Conservation (phyloP, 1,284 basidiomycete genomes). For the Chondrostereum purpureum region DNA sequence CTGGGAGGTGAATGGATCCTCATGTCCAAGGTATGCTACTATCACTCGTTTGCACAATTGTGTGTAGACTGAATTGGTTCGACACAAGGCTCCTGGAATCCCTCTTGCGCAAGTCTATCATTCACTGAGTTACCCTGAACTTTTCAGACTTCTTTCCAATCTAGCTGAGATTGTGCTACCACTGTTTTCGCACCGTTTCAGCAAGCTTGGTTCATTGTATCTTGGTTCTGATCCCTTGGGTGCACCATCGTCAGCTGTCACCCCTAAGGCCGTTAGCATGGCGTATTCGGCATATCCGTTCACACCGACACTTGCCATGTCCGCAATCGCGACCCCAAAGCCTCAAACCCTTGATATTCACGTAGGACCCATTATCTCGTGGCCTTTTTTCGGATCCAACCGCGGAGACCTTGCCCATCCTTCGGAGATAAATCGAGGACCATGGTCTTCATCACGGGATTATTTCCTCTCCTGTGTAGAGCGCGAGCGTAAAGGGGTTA, state of each 20-base stretch:
- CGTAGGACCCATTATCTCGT: slow-evolving; percentile 74
- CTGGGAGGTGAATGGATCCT: slow-evolving; percentile 77
- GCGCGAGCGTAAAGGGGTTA: slow-evolving; percentile 62
- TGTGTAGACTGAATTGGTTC: no score
- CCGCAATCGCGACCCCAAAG: slow-evolving; percentile 18
- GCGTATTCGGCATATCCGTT: slow-evolving; percentile 35
- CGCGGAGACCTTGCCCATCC: slow-evolving; percentile 66
- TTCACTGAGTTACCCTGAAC: slow-evolving; percentile 52
- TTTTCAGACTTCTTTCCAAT: slow-evolving; percentile 59
- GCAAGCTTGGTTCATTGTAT: slow-evolving; percentile 67
- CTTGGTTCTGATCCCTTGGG: slow-evolving; percentile 38
- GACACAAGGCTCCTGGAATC: slow-evolving; percentile 56
- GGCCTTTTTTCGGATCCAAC: slow-evolving; percentile 81
- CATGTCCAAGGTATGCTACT: slow-evolving; percentile 68
- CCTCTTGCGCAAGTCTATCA: slow-evolving; percentile 64
- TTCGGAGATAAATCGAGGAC: slow-evolving; percentile 66
- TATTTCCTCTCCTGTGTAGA: slow-evolving; percentile 60
- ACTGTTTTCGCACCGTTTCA: slow-evolving; percentile 69
- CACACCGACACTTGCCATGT: slow-evolving; percentile 29
- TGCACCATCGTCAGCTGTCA: slow-evolving; percentile 25
- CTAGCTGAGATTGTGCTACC: slow-evolving; percentile 60
- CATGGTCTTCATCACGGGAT: slow-evolving; percentile 51
- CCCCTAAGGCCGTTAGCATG: slow-evolving; percentile 31
- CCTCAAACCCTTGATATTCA: slow-evolving; percentile 36
- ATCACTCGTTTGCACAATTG: slow-evolving; percentile 8